A percentile compares a stretch with the other conserved stretches of the same genome.
These are phyloP conservation scores for Rhododendron kiyosumense DNA, from an alignment of 148 eudicot species.

Conservation along the genomic window DNA sequence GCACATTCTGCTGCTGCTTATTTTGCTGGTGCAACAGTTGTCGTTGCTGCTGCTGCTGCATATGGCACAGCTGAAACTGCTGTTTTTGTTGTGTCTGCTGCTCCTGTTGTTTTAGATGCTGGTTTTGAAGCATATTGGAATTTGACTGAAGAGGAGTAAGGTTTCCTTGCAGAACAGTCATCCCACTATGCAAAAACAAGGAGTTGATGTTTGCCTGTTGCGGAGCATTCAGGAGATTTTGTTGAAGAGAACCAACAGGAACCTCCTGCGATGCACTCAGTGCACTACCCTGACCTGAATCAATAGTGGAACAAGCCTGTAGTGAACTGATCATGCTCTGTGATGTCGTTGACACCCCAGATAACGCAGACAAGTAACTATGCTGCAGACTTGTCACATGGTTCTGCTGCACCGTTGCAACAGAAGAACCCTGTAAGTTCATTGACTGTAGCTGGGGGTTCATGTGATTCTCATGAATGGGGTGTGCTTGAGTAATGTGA, in stretches of 20 bases:
- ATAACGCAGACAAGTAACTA: conserved; percentile 48
- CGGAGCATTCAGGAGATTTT: conserved; percentile 55
- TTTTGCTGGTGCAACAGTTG: conserved; percentile 47
- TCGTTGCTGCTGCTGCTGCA: conserved; percentile 48
- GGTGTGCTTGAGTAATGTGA: conserved; percentile 60
- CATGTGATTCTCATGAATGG: conserved; percentile 48
- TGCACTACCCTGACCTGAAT: conserved; percentile 57
- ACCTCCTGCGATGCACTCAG: conserved; percentile 61
- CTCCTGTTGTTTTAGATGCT: conserved; percentile 70
- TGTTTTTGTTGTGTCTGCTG: conserved; percentile 35
- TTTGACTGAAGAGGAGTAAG: conserved; percentile 50
- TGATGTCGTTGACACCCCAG: conserved; percentile 51
- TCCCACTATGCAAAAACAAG: conserved; percentile 54
- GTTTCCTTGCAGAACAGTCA: conserved; percentile 44
- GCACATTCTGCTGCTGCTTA: conserved; percentile 53
- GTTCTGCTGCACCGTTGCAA: conserved; percentile 51
- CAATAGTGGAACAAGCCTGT: conserved; percentile 51
- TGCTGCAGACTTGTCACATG: conserved; percentile 50
- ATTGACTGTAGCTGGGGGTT: conserved; percentile 54
- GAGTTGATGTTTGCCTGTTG: conserved; percentile 53
- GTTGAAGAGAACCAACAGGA: conserved; percentile 58
- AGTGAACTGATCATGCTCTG: conserved; percentile 49
- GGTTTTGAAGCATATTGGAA: conserved; percentile 61
- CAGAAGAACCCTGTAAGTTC: conserved; percentile 51
- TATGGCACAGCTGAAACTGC: conserved; percentile 32